Evolutionary conservation across 768 basidiomycete species (phyloP), one percentile per base, ranked within the genome.

Genomic region (Paxillus rubicundulus): DNA sequence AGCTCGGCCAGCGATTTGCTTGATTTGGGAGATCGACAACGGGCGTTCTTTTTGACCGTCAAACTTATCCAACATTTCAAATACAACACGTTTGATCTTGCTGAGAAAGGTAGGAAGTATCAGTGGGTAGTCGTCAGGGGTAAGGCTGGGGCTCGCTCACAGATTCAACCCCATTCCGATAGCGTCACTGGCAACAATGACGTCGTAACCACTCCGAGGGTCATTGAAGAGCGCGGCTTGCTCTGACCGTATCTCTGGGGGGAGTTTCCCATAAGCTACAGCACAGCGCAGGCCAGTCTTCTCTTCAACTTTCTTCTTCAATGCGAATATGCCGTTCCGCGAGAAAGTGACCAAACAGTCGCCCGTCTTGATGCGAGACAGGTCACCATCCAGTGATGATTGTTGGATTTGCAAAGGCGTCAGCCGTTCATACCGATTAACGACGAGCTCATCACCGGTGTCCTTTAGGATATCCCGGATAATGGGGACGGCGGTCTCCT

Each of bases 131-230:
- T 24, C 5, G 21, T 21, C 48, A 17, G 42, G 28, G 46, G 17
- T 24, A 17, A 10, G 17, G 4, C 7, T 17, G 21, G 3, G 17
- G 17, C 2, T 30, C 10, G 74, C 89, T 40, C 67, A 98, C 97
- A 99, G 71, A 65, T 99, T 98, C 18, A 99, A 77, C 0, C 97
- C 97, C 93, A 99, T 95, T 2, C 97, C 94, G 45, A 98, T 86
- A 0, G 94, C 93, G 63, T 99, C 97, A 60, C 90, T 94, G 2
- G 92, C 96, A 16, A 98, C 82, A 38, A 99, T 77, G 2, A 98
- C 86, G 60, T 96, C 89, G 61, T 89, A 90, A 2, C 83, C 86
- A n/a, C 86, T 90, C 38, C 81, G 64, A 0, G 83, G 83, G 54
- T 91, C 82, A 61, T 99, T 98, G 78, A 98, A 98, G 32, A 92